Base-by-base conservation (phyloP, 257 asterid species). In the Ilex aquifolium region DNA sequence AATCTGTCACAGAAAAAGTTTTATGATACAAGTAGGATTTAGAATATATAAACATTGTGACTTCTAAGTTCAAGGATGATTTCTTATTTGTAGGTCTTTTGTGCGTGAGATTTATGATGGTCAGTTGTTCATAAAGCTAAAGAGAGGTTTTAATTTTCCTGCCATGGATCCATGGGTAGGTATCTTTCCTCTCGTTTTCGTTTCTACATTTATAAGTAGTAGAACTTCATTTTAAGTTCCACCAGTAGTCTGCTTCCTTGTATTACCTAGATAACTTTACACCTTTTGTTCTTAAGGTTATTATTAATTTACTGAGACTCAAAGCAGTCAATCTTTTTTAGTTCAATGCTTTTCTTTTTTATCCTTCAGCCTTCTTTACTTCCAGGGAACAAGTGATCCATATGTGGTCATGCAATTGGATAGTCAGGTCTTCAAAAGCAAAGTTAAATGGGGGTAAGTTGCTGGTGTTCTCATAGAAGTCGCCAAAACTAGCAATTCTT, bases 131-230 rank as follows among this genome's bases (percentile, higher is more conserved):
- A 62, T 93, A 57, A 93, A 90, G 88, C 75, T 93, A 59, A 87
- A 87, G 82, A 85, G 78, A 74, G 99, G 96, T 51, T 64, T 78
- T 69, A 70, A 79, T 63, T 72, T 93, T 59, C 99, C 97, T 66
- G 97, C 97, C 62, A 85, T 89, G 99, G 99, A 90, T 76, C 96
- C 79, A 76, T 93, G 99, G 99, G 99, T 93, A 90, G 78, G 84
- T 69, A 72, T 57, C 76, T 73, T 72, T 66, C 50, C 65, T 65
- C 62, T 31, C 64, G 21, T 62, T 60, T 66, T 66, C 27, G 66
- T 72, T 80, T 27, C 16, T 8, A 32, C 55, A 65, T 61, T 44
- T 31, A 48, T 51, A 56, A 67, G 49, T 42, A 50, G 32, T 51
- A 48, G 12, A 13, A 27, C 7, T 56, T 56, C 54, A 15, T 16